Evolutionary conservation across 2,329 filamentous ascomycete genomes (phyloP).

Genomic region (Hypoxylon sp.): DNA sequence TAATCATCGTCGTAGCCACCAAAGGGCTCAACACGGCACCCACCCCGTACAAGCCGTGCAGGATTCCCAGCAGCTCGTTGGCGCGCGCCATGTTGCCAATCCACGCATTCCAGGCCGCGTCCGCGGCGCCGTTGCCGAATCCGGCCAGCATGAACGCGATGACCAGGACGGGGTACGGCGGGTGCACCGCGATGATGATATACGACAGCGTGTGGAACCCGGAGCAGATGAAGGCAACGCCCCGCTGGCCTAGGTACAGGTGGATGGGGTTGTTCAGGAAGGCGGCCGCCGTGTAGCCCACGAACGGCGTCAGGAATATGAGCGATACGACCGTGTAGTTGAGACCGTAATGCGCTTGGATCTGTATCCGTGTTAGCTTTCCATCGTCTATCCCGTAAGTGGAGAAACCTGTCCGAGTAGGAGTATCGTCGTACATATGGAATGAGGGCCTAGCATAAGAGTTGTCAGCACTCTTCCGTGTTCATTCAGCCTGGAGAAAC

Average conservation of each 20-base stretch:
- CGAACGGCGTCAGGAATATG: constrained; percentile 60
- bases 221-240: constrained; percentile 72
- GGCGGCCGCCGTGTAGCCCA: constrained; percentile 59
- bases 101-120: constrained; percentile 67
- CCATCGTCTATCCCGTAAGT: not conserved
- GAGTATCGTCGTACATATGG: constrained; percentile 59
- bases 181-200: constrained; percentile 71
- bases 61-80: constrained; percentile 75
- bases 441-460: constrained; percentile 57
- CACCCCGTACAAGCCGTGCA: constrained; percentile 76
- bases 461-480: constrained; percentile 14
- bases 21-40: constrained; percentile 77
- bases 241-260: constrained; percentile 68
- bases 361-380: constrained; percentile 45
- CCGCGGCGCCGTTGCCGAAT: constrained; percentile 75
- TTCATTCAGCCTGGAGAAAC: constrained; percentile 40
- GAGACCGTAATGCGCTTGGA: constrained; percentile 60
- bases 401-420: not conserved
- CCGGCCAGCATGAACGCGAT: constrained; percentile 74
- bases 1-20: constrained; percentile 77
- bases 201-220: constrained; percentile 73
- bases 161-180: constrained; percentile 74
- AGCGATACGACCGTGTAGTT: constrained; percentile 62
- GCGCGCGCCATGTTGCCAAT: constrained; percentile 75
- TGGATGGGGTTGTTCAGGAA: constrained; percentile 59